Percentiles rank a stretch among this genome's conserved stretches.
phyloP scores from a whole-genome alignment of 768 basidiomycete genomes.

The Nidula microcarpa region DNA sequence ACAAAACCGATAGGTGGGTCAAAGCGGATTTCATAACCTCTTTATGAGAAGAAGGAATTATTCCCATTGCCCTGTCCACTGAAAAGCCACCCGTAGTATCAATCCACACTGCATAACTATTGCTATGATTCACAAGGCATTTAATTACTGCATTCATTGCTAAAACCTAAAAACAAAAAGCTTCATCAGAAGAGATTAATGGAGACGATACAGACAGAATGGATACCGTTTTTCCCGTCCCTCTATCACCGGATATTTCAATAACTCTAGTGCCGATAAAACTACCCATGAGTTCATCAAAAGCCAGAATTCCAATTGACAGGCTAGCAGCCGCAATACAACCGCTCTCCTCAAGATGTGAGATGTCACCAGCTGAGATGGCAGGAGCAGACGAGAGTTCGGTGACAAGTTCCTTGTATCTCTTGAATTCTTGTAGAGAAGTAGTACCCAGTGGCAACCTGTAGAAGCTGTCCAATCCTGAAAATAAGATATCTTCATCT shows the following conservation, averaged over 20 bases:
- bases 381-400: background rate
- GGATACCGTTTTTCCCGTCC: slow-evolving; percentile 68
- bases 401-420: slow-evolving; percentile 33
- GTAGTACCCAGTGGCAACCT: slow-evolving; percentile 47
- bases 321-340: no score
- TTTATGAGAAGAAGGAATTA: slow-evolving; percentile 23
- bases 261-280: slow-evolving; percentile 51
- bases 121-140: slow-evolving; percentile 35
- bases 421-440: slow-evolving; percentile 44
- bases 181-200: background rate
- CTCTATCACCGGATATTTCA: slow-evolving; percentile 66
- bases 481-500: slow-evolving; percentile 50
- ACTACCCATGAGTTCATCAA: slow-evolving; percentile 52
- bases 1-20: no score
- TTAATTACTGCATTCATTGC: slow-evolving; percentile 56
- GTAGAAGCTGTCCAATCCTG: slow-evolving; percentile 46
- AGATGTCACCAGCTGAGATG: no score
- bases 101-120: slow-evolving; percentile 59
- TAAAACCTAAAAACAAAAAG: slow-evolving; percentile 40
- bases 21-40: no score
- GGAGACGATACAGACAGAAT: background rate
- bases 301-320: slow-evolving; percentile 36
- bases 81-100: slow-evolving; percentile 72
- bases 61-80: slow-evolving; percentile 39
- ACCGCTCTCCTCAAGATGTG: no score